These are phyloP conservation scores for Fusarium xylarioides DNA, from an alignment of 2,329 filamentous ascomycete genomes.

Conservation along the genomic window DNA sequence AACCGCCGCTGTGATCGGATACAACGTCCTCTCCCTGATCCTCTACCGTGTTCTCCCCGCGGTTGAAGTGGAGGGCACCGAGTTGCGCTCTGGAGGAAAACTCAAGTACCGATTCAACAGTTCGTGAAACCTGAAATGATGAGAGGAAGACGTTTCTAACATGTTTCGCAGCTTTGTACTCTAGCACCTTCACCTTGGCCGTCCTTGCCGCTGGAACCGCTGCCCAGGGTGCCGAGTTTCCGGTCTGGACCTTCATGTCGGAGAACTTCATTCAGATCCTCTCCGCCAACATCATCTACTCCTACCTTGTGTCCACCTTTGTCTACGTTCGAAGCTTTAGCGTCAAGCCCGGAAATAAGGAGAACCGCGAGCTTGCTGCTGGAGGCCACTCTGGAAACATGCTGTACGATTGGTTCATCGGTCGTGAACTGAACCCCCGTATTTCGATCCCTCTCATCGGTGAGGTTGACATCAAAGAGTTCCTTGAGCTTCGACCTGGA, in stretches of 20 bases:
- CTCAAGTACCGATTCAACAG: slow-evolving; percentile 86
- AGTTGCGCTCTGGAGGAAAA: slow-evolving; percentile 74
- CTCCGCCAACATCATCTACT: slow-evolving; percentile 82
- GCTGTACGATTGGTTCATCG: slow-evolving; percentile 96
- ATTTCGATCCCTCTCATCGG: slow-evolving; percentile 80
- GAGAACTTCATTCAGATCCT: slow-evolving; percentile 90
- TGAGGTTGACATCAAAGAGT: slow-evolving; percentile 89
- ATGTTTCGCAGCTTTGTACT: slow-evolving; percentile 70
- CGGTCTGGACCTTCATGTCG: slow-evolving; percentile 91
- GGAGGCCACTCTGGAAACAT: slow-evolving; percentile 86
- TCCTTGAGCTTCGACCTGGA: slow-evolving; percentile 89
- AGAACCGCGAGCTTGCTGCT: slow-evolving; percentile 79
- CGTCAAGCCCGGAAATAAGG: slow-evolving; percentile 77
- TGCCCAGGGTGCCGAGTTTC: slow-evolving; percentile 80
- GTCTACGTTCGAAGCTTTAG: slow-evolving; percentile 86
- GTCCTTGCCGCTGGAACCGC: slow-evolving; percentile 78
- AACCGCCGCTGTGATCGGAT: slow-evolving; percentile 75
- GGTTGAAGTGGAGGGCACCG: slow-evolving; percentile 73
- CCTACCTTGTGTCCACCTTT: slow-evolving; percentile 76
- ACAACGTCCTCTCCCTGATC: slow-evolving; percentile 79
- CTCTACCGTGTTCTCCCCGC: slow-evolving; percentile 83
- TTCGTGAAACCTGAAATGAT: slow-evolving; percentile 49
- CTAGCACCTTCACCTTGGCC: slow-evolving; percentile 77
- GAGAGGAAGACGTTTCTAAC: slow-evolving; percentile 26
- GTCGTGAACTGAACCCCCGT: slow-evolving; percentile 92